A percentile compares a stretch with the other conserved stretches of the same genome.
Evolutionary conservation across 1,139 yeast genomes (phyloP).

Genomic region (Suhomyces bokatorum): DNA sequence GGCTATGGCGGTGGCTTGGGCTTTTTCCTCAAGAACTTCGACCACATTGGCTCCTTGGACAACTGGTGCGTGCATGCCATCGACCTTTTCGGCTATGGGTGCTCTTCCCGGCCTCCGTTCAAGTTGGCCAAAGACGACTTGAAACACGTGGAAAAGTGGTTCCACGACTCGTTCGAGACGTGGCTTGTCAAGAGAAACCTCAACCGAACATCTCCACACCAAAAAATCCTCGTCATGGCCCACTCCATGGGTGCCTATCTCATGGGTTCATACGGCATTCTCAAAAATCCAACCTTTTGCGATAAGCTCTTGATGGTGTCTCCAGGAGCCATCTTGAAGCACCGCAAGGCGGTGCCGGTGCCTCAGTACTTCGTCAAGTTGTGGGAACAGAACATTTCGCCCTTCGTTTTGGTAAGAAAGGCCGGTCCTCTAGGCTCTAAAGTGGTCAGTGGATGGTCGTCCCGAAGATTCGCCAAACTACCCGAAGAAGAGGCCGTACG

Average conservation of each 20-base stretch:
- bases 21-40: constrained; percentile 63
- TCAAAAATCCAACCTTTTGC: constrained; percentile 43
- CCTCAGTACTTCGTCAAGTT: constrained; percentile 65
- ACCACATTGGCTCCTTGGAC: constrained; percentile 34
- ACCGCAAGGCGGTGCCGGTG: constrained; percentile 42
- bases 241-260: constrained; percentile 68
- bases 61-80: constrained; percentile 71
- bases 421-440: constrained; percentile 69
- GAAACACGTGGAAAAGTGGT: constrained; percentile 50
- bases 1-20: constrained; percentile 84
- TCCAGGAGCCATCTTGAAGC: constrained; percentile 64
- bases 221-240: constrained; percentile 47
- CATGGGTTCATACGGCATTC: constrained; percentile 49
- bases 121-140: constrained; percentile 29
- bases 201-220: constrained; percentile 18
- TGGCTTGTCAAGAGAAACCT: constrained; percentile 45
- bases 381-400: constrained; percentile 74
- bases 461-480: constrained; percentile 59
- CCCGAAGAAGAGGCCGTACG: constrained; percentile 36
- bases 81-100: constrained; percentile 76
- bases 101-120: constrained; percentile 64
- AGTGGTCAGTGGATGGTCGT: constrained; percentile 77
- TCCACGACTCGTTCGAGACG: constrained; percentile 48
- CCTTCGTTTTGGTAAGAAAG: constrained; percentile 63
- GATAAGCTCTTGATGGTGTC: constrained; percentile 52